phyloP scores from a whole-genome alignment of 192 early-diverging fungal genomes.

The Coemansia umbellata region DNA sequence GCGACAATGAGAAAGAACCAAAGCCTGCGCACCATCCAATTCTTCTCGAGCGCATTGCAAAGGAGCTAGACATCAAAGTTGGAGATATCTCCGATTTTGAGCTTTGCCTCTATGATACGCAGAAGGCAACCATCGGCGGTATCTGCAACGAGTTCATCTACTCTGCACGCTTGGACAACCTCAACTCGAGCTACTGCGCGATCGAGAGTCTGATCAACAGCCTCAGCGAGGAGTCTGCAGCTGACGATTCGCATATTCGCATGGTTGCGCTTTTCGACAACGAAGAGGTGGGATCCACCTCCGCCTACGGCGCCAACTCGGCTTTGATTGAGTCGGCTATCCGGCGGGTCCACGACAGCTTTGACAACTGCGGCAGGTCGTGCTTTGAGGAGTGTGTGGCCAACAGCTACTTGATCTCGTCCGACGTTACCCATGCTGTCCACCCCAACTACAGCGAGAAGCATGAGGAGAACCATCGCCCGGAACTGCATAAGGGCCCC shows the following conservation, averaged over 20 bases:
- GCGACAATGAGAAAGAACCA: constrained; percentile 1
- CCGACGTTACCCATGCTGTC: constrained; percentile 90
- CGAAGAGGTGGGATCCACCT: constrained; percentile 92
- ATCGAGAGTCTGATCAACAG: constrained; percentile 55
- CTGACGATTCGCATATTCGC: constrained; percentile 59
- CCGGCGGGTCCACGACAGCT: constrained; percentile 57
- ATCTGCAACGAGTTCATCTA: constrained; percentile 90
- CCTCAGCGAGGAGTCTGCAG: constrained; percentile 31
- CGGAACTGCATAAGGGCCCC: constrained; percentile 87
- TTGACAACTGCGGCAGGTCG: constrained; percentile 29
- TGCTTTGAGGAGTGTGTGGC: constrained; percentile 84
- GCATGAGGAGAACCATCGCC: constrained; percentile 92
- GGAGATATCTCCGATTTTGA: constrained; percentile 92
- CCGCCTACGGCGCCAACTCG: constrained; percentile 93
- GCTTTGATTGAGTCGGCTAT: constrained; percentile 75
- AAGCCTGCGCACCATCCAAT: constrained; percentile 69
- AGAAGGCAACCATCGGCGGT: constrained; percentile 86
- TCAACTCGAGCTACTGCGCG: constrained; percentile 93
- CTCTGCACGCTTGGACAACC: constrained; percentile 91
- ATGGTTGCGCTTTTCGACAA: constrained; percentile 94
- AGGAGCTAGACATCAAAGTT: constrained; percentile 59
- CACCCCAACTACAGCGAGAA: constrained; percentile 90
- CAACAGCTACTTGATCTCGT: constrained; percentile 83
- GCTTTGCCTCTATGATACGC: constrained; percentile 94
- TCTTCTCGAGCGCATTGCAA: constrained; percentile 72